Percentiles rank a stretch among this genome's conserved stretches.
These are phyloP conservation scores for Citrus australasica DNA, from an alignment of 345 rosid species.

Conservation along the genomic window DNA sequence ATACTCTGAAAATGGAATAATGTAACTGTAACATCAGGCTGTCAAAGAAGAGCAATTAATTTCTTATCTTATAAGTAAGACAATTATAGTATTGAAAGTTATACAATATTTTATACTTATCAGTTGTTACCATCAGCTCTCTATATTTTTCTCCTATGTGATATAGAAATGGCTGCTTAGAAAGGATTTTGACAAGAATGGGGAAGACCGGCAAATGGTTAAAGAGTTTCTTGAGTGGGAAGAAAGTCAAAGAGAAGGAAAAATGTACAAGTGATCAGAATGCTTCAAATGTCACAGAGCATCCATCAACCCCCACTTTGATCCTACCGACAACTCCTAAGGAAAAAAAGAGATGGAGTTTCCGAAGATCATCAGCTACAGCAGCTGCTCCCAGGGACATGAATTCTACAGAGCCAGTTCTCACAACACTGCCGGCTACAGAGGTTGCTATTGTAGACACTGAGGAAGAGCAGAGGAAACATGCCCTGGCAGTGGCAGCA, in stretches of 20 bases:
- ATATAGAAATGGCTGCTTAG: constrained; percentile 20
- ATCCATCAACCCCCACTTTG: constrained; percentile 42
- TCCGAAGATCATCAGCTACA: constrained; percentile 70
- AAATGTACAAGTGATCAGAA: constrained; percentile 18
- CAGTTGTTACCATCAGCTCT: constrained; percentile 17
- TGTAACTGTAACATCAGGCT: constrained; percentile 27
- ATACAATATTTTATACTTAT: constrained; percentile 6
- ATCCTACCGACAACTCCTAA: constrained; percentile 54
- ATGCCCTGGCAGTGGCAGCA: constrained; percentile 43
- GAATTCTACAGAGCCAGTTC: constrained; percentile 27
- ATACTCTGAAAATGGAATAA: constrained; percentile 8
- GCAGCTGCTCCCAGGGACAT: constrained; percentile 32
- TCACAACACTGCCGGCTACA: constrained; percentile 13
- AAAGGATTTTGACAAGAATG: constrained; percentile 39
- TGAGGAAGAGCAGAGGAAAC: constrained; percentile 45
- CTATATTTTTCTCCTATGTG: constrained; percentile 18
- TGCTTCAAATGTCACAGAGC: constrained; percentile 21
- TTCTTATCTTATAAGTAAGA: constrained; percentile 4
- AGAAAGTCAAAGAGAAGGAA: constrained; percentile 53
- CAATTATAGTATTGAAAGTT: constrained; percentile 9
- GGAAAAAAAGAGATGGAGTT: constrained; percentile 90
- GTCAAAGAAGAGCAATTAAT: constrained; percentile 22
- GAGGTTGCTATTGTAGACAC: constrained; percentile 11
- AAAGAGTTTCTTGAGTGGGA: constrained; percentile 59
- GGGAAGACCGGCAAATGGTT: constrained; percentile 91